Conservation (phyloP, 2,329 filamentous ascomycete genomes). For the Aspergillus novofumigatus region DNA sequence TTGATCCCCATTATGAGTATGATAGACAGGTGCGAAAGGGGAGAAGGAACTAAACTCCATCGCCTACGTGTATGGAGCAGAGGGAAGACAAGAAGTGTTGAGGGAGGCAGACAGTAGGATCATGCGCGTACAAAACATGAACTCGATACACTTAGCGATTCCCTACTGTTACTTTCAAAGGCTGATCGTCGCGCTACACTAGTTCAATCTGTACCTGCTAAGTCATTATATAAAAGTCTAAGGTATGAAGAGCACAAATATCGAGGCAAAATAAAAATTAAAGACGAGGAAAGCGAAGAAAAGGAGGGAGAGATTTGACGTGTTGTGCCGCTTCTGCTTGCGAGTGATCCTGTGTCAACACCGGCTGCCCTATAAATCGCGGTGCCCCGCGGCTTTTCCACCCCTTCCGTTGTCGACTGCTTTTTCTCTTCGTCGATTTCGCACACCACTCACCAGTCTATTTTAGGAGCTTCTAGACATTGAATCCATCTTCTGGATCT, state of each 20-base stretch:
- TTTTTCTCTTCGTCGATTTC: slow-evolving; percentile 25
- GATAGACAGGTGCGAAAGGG: slow-evolving; percentile 4
- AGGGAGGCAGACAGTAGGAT: neutral
- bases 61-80: neutral
- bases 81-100: neutral
- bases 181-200: neutral
- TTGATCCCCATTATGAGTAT: neutral
- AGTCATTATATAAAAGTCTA: neutral
- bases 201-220: neutral
- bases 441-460: slow-evolving; percentile 14
- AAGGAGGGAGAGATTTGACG: slow-evolving; percentile 17
- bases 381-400: slow-evolving; percentile 39
- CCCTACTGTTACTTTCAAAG: neutral
- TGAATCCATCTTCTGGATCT: slow-evolving; percentile 2
- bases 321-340: slow-evolving; percentile 17
- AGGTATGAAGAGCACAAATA: slow-evolving; percentile 1
- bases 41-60: slow-evolving; percentile 8
- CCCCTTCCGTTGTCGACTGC: slow-evolving; percentile 34
- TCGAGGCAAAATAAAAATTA: slow-evolving; percentile 9
- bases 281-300: slow-evolving; percentile 10
- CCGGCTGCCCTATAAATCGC: slow-evolving; percentile 39
- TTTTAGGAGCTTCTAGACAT: slow-evolving; percentile 12
- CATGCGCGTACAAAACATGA: neutral
- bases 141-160: neutral
- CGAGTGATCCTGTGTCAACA: slow-evolving; percentile 42